Evolutionary conservation across 345 rosid genomes (phyloP).

Genomic region (Schrenkiella parvula): DNA sequence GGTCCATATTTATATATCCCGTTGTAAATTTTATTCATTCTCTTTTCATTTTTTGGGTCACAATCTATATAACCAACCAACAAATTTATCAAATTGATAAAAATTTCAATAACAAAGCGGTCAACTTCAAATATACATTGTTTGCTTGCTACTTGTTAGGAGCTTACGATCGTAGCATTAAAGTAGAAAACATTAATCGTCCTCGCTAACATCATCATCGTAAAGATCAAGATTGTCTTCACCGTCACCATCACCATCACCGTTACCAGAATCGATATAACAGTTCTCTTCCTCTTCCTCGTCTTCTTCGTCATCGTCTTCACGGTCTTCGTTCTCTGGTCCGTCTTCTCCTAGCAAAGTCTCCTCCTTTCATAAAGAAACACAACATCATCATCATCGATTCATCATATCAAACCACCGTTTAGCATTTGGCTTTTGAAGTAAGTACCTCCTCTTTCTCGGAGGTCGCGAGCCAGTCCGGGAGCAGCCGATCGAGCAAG

Average conservation of each 20-base stretch:
- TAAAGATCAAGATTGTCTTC: constrained; percentile 38
- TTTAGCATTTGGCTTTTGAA: neutral
- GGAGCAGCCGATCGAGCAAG: constrained; percentile 48
- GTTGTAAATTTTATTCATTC: too few species aligned
- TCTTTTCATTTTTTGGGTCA: neutral
- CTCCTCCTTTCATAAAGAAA: constrained; percentile 29
- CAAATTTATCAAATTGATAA: neutral
- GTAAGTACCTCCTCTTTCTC: constrained; percentile 66
- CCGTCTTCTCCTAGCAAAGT: constrained; percentile 14
- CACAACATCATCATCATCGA: neutral
- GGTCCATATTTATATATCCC: neutral
- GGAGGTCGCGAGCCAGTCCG: constrained; percentile 55
- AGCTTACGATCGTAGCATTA: neutral
- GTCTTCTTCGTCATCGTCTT: constrained; percentile 10
- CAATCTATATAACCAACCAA: neutral
- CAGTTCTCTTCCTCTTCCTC: constrained; percentile 9
- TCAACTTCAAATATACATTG: neutral
- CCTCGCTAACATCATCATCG: constrained; percentile 45
- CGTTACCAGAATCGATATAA: constrained; percentile 4
- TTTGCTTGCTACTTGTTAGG: constrained; percentile 9
- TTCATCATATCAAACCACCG: neutral
- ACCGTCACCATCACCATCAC: constrained; percentile 23
- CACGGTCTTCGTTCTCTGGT: constrained; percentile 19
- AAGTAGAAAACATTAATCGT: constrained; percentile 12
- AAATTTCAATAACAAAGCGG: neutral